Evolutionary conservation across 371 early-diverging fungal genomes (phyloP), one percentile per base, ranked within the genome.

Genomic region (Lichtheimia ramosa): DNA sequence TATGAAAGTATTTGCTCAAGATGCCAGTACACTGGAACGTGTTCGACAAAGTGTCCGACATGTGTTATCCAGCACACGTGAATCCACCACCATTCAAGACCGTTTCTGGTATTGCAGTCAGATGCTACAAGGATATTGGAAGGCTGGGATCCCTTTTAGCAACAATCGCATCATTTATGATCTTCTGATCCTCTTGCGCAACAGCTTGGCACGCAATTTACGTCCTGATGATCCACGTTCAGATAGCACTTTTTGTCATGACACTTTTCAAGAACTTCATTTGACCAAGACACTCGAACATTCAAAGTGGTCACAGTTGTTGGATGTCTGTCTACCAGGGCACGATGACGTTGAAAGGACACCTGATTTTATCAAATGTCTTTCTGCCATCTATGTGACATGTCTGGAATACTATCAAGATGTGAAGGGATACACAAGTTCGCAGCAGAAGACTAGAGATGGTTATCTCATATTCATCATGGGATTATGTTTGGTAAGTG

Each of bases 401-500:
- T 77, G 83, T 16, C 61, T 84, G 21, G 79, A 75, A 10, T 84
- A 84, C 62, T 82, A 80, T 64, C 73, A 79, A 1, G 85, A 87
- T 50, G 75, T 83, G 56, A 71, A 73, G 15, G 65, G 73, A 18
- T 81, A 74, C 41, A 21, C 34, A 34, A 34, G 34, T 8, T 55
- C 20, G 5, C 12, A 54, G 74, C 79, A 28, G 68, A 74, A 14
- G 77, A 84, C 59, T 75, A 74, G 77, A 6, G 83, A 84, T 56
- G 77, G 80, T 21, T 87, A 85, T 50, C 79, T 80, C 67, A 77
- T 72, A 43, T 84, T 83, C 54, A 85, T 87, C 58, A 81, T 85
- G 83, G 83, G 82, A 2, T 70, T 79, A n/a, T 81, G 85, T 40
- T 70, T 87, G 82, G 86, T 86, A 75, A 66, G 74, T 57, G 18